Base-by-base conservation (phyloP, 2,329 filamentous ascomycete species). In the Helotiales sp. region DNA sequence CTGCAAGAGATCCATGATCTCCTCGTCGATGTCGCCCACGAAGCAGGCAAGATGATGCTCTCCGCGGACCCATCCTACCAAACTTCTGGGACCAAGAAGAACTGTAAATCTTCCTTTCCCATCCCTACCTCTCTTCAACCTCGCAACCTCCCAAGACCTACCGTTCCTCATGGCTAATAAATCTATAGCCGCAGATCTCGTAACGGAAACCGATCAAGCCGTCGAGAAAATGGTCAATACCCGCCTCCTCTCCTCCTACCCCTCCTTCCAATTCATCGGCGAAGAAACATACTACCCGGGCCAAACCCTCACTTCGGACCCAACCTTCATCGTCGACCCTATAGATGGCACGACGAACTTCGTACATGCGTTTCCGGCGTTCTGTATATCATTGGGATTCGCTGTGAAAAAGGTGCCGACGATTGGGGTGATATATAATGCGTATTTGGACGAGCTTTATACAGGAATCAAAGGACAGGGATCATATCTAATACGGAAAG, bases 301-400 rank as follows among this genome's bases (percentile, higher is more conserved):
- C 66, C 75, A 79, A 60, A 76, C 73, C 42, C 77, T 93, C 47
- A 87, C 84, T 0, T 72, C 79, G 29, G 80, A 80, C 15, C 89
- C 90, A 1, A 93, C 90, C 42, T 93, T 93, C 74, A 82, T 93
- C 69, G 86, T 90, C 64, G 90, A 93, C 71, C 90, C 90, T 44
- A 92, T 93, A 66, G 90, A 93, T 74, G 90, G 88, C 69, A 92
- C 85, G 6, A 91, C 87, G 51, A 93, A 93, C 79, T 92, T 93
- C 69, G 82, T 93, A 47, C 90, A 93, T 74, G 82, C 81, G 19
- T 88, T 90, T 74, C 88, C 88, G 4, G 81, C 85, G 67, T 88
- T 90, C 61, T 90, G 86, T 75, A 87, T 93, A 74, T 91, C 88
- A 10, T 84, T 93, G 31, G 90, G 89, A 46, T 80, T 93, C 57